Base-by-base conservation (phyloP, 2,329 filamentous ascomycete species). In the Calonectria montana region DNA sequence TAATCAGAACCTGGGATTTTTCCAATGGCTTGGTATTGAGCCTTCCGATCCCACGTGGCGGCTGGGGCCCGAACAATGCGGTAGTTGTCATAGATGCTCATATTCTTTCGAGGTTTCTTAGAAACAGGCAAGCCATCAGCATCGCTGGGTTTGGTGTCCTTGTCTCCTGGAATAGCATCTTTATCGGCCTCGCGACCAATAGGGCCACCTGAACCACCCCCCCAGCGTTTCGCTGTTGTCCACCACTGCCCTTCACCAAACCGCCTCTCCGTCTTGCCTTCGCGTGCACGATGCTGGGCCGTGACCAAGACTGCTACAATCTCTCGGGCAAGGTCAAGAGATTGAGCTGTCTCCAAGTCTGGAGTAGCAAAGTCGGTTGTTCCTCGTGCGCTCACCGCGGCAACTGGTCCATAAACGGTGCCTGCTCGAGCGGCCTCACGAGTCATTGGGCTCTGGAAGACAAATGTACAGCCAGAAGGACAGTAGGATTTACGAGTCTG, bases 191-290 rank as follows among this genome's bases (percentile, higher is more conserved):
- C 91, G 29, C 89, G 86, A 2, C 91, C 91, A 73, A 92, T 92
- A 3, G 90, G 89, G 0, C 91, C 91, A 37, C 91, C 91, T 10
- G 87, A 78, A 3, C 90, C 91, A 57, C 91, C 91, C 64, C 91
- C 91, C 91, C 91, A 93, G 68, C 91, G 87, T 39, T 86, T 88
- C 76, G 86, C 87, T 9, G 86, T 87, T 0, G 90, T 86, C 91
- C 91, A 93, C 91, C 91, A 93, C 71, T 88, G 83, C 21, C 85
- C 88, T 65, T 91, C 86, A 2, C 91, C 91, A 68, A 91, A 87
- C 0, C 88, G 85, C 63, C 84, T 85, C 80, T 93, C 91, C 0
- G 81, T 81, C 69, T 86, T 88, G 37, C 89, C 89, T 74, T 92
- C 87, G 16, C 91, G 88, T 13, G 87, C 86, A 21, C 91, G 88